These are phyloP conservation scores for Eimeria brunetti DNA, from an alignment of 169 alveolate species.

Conservation along the genomic window DNA sequence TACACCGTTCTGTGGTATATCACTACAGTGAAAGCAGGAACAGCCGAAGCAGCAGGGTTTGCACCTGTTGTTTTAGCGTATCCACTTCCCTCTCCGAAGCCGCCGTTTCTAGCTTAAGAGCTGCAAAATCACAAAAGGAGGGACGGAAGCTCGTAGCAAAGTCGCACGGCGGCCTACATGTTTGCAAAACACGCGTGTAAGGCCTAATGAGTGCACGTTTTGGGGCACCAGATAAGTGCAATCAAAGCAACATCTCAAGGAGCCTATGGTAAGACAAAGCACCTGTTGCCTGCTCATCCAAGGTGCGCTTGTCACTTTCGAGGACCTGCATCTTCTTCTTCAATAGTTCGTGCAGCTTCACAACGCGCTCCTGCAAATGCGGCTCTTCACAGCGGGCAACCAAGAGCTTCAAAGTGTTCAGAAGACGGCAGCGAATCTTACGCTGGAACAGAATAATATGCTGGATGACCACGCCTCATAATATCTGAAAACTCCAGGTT, in stretches of 20 bases:
- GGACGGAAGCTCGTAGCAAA: not conserved
- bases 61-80: conserved; percentile 83
- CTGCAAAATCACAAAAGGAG: conserved; percentile 4
- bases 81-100: conserved; percentile 84
- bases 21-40: not conserved
- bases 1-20: not conserved
- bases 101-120: conserved; percentile 60
- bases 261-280: not conserved
- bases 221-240: not conserved
- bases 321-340: conserved; percentile 78
- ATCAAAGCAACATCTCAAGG: too few species aligned
- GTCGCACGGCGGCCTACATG: not conserved
- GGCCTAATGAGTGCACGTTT: not conserved
- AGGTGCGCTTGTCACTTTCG: conserved; percentile 84
- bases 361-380: conserved; percentile 69
- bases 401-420: not conserved
- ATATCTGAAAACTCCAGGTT: not conserved
- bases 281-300: conserved; percentile 80
- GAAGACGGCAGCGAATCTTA: not conserved
- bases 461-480: not conserved
- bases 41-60: not conserved
- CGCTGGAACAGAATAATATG: not conserved
- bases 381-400: not conserved
- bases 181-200: too few species aligned
- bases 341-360: conserved; percentile 70